Base-by-base conservation (phyloP, 1,284 basidiomycete species). In the Anthracocystis walkeri region DNA sequence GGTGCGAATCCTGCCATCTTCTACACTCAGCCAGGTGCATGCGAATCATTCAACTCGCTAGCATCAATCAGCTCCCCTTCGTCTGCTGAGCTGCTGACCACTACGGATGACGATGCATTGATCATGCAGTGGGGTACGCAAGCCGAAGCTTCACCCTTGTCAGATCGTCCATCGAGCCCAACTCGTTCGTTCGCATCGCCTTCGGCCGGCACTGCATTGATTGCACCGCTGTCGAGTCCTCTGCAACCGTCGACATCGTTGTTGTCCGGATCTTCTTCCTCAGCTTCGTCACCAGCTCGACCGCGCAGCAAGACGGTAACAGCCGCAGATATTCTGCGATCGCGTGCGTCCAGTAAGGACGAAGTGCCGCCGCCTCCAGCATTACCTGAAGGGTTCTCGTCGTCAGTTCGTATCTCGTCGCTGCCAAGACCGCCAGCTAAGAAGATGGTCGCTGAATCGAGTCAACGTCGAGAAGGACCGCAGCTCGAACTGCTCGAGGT, bases 121-220 rank as follows among this genome's bases (percentile, higher is more conserved):
- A 27, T 66, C n/a, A 54, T 68, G 65, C 53, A 58, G 31, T 74
- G 71, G 71, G 71, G 71, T 16, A 74, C 61, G 6, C 65, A 65
- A 38, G 71, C 71, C 12, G 71, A 74, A 35, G 27, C 23, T 11
- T 12, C 49, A n/a, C 48, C 35, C 0, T 16, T n/a, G 21, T 29
- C 49, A 7, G 54, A 56, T 18, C 14, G 27, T 10, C 52, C 29
- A 11, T 35, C 40, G 3, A 56, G 53, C 29, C 40, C 35, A 4
- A 38, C 14, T 38, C 35, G 35, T 14, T 12, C 35, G 12, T 14
- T 38, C 10, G 11, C 56, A 45, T 29, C 35, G 7, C 35, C 54
- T 3, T 51, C 59, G 7, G 21, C 21, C 29, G 35, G 11, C 35
- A 4, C 51, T 16, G 33, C 51, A 18, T n/a, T 38, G 12, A 35